Percentiles rank a stretch among this genome's conserved stretches.
phyloP scores from a whole-genome alignment of 495 filamentous ascomycete genomes.

The Penicillium fimorum region DNA sequence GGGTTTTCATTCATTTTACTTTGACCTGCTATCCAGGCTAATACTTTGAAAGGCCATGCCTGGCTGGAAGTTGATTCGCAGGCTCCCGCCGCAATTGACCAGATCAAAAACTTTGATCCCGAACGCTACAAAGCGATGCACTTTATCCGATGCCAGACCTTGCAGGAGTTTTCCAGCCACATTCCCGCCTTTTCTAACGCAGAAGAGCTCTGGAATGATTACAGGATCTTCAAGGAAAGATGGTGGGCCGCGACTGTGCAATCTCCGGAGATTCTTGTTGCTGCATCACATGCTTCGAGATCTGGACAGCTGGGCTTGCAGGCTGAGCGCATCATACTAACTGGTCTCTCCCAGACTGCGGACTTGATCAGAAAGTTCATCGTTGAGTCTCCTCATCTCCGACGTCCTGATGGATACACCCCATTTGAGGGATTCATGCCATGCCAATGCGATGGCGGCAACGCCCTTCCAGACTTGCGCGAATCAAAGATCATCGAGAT shows the following conservation, averaged over 20 bases:
- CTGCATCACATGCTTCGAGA: slow-evolving; percentile 10
- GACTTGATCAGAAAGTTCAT: slow-evolving; percentile 13
- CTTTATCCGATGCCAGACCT: slow-evolving; percentile 3
- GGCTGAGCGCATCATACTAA: slow-evolving; percentile 5
- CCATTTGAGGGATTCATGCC: slow-evolving; percentile 15
- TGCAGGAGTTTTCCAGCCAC: slow-evolving; percentile 1
- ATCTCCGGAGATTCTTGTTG: slow-evolving; percentile 13
- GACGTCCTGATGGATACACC: slow-evolving; percentile 4
- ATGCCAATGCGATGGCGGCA: slow-evolving; percentile 9
- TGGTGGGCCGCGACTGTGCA: slow-evolving; percentile 14
- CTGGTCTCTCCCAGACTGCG: slow-evolving; percentile 13
- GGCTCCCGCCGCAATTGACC: slow-evolving; percentile 10
- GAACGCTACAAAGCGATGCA: slow-evolving; percentile 10
- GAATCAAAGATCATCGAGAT: slow-evolving; percentile 11
- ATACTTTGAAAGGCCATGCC: slow-evolving; percentile 9
- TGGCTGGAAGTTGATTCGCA: slow-evolving; percentile 17
- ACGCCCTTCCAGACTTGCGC: slow-evolving; percentile 7
- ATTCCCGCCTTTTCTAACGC: slow-evolving; percentile 1
- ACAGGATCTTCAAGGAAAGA: slow-evolving; percentile 8
- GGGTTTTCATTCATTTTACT: neutral
- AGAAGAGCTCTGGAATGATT: slow-evolving; percentile 2
- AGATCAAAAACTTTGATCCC: slow-evolving; percentile 7
- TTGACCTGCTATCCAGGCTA: neutral
- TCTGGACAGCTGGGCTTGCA: neutral
- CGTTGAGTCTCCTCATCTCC: slow-evolving; percentile 6